Base-by-base conservation (phyloP, 169 alveolate species). In the Eimeria necatrix region DNA sequence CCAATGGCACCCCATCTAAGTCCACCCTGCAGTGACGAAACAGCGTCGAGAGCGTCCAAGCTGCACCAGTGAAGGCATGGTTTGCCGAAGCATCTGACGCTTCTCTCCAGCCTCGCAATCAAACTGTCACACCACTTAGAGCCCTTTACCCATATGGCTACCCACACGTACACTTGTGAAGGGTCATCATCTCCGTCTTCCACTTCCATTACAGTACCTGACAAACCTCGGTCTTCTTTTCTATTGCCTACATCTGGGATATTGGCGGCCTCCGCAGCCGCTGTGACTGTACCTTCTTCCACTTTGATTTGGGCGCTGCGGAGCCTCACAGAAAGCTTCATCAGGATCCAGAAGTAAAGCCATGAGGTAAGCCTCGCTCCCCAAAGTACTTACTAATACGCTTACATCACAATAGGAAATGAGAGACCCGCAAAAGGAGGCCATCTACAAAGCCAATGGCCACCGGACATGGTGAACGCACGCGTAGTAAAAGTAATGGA, bases 231-330 rank as follows among this genome's bases (percentile, higher is more conserved):
- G 20, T 18, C 76, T 4, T 20, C 60, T 6, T 32, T 26, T 71
- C 76, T 48, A 12, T 4, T 59, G 20, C 20, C 53, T 22, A 16
- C 7, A 24, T 48, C 86, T 46, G 59, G 22, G 26, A 56, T 20
- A 41, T 60, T 78, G 24, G 80, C 92, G 4, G 60, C 78, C 60
- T 32, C 56, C 18, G 92, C 92, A 4, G 92, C 78, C 52, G 80
- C 74, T n/a, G 71, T 78, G 4, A 60, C 61, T n/a, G 92, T 41
- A 53, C 81, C 92, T n/a, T 60, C 92, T 22, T 84, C 92, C 80
- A 59, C 92, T 14, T 56, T 60, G 32, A 60, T 78, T 16, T 22
- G 92, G 10, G 92, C n/a, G 20, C 76, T 56, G 92, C 60, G 60
- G 16, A 24, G 56, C 48, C 26, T 59, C 71, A 48, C 9, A 16